A percentile compares a stretch with the other conserved stretches of the same genome.
phyloP scores from a whole-genome alignment of 148 eudicot species.

The Vaccinium vitisidaea region DNA sequence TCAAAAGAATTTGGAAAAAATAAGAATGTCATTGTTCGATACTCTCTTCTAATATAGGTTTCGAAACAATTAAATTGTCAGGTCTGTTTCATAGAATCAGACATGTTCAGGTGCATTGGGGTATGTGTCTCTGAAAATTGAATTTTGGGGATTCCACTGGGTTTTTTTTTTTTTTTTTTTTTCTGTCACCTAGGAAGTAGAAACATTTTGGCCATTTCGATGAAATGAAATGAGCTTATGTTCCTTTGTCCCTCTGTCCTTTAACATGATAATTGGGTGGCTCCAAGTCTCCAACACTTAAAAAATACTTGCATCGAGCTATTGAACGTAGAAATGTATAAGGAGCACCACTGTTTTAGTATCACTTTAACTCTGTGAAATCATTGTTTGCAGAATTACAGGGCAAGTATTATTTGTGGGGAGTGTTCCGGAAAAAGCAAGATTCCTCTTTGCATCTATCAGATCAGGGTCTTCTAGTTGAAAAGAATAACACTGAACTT shows the following conservation, averaged over 20 bases:
- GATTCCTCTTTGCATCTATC: not conserved
- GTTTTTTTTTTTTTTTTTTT: not conserved
- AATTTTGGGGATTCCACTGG: not conserved
- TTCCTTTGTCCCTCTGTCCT: not conserved
- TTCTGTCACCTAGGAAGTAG: not conserved
- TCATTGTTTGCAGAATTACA: conserved; percentile 44
- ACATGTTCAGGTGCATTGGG: not conserved
- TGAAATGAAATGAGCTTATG: not conserved
- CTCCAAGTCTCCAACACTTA: not conserved
- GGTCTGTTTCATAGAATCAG: not conserved
- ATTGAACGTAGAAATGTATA: not conserved
- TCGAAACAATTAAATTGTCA: not conserved
- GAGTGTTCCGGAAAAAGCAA: conserved; percentile 47
- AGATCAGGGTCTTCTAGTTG: not conserved
- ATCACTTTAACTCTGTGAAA: not conserved
- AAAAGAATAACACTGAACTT: not conserved
- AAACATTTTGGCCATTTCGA: not conserved
- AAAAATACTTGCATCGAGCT: not conserved
- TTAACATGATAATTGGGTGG: not conserved
- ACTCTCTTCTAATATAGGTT: not conserved
- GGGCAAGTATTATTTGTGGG: conserved; percentile 64
- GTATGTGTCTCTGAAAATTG: not conserved
- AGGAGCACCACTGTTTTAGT: not conserved
- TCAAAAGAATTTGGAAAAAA: not conserved
- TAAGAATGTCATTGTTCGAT: not conserved